Base-by-base conservation (phyloP, 306 rosid species). In the Betula pendula region DNA sequence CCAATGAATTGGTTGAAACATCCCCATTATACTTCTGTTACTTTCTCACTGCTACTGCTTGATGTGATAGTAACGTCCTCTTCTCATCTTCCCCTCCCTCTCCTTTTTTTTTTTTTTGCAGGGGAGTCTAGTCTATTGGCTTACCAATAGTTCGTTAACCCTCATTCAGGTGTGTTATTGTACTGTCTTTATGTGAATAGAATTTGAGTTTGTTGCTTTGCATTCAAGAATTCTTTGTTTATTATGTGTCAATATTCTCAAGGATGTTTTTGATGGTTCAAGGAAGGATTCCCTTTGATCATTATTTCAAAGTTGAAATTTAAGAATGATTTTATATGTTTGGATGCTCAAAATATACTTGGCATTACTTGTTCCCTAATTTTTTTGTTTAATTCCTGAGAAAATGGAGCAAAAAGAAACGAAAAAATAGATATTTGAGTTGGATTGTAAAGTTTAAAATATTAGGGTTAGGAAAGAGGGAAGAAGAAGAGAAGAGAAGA, bases 111-210 rank as follows among this genome's bases (percentile, higher is more conserved):
- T 70, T 8, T 80, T 84, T 75, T 82, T 82, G 85, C 87, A 95
- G 98, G 98, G 98, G 47, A 95, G 97, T 89, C 96, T 83, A 63
- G 80, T 92, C 73, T 95, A 95, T 82, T 95, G 98, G 98, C 76
- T 83, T 63, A 89, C 96, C 29, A 95, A 92, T 87, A 87, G 92
- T 80, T 89, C 96, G 25, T 58, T 92, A 71, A 84, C 81, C 70
- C 44, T 82, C 50, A 53, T 86, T 71, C 97, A 95, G 97, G 98
- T 92, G 58, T 79, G 87, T 77, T 25, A 56, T 53, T 49, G 31
- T 59, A 25, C 52, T 70, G 15, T 16, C 44, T 12, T 45, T 19
- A 10, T 33, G 40, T 38, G 13, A 38, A 60, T 19, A 13, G 19
- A 5, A 11, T 29, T 25, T 17, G 25, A 81, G 24, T 29, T 62